A percentile compares a stretch with the other conserved stretches of the same genome.
These are phyloP conservation scores for Rhexocercosporidium sp. DNA, from an alignment of 2,329 filamentous ascomycete species.

Conservation along the genomic window DNA sequence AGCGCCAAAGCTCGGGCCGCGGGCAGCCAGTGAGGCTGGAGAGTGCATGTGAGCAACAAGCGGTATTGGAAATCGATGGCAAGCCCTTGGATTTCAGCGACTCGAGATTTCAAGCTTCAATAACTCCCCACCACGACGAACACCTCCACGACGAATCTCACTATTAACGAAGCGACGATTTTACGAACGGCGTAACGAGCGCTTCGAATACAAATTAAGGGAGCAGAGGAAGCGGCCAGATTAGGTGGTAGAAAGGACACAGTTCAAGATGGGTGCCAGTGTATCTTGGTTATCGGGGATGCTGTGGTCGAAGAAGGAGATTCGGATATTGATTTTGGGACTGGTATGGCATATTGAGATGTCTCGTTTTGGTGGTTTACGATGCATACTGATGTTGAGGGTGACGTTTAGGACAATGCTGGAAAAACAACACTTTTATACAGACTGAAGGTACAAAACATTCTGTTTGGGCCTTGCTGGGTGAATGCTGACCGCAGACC, in stretches of 20 bases:
- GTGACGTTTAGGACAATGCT: conserved; percentile 80
- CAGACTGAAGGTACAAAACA: conserved; percentile 77
- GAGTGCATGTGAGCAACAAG: conserved; percentile 6
- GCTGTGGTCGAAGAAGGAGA: conserved; percentile 95
- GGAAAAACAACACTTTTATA: conserved; percentile 98
- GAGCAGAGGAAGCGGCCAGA: conserved; percentile 12
- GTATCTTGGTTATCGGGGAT: conserved; percentile 74
- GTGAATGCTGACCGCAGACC: conserved; percentile 22
- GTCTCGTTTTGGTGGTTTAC: not conserved
- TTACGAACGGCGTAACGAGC: not conserved
- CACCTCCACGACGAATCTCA: not conserved
- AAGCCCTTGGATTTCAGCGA: conserved; percentile 13
- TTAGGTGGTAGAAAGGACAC: conserved; percentile 28
- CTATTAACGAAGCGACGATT: not conserved
- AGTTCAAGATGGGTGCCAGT: conserved; percentile 63
- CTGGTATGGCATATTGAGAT: conserved; percentile 65
- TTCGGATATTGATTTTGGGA: conserved; percentile 91
- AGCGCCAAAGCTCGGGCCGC: conserved; percentile 13
- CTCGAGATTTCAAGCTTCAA: not conserved
- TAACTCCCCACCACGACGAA: not conserved
- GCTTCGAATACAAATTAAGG: not conserved
- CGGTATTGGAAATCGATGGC: conserved; percentile 13
- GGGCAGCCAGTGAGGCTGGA: not conserved
- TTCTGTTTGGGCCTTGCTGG: not conserved
- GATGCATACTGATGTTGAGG: conserved; percentile 5